Base-by-base conservation (phyloP, 2,329 filamentous ascomycete genomes). In the Exophiala sp. region DNA sequence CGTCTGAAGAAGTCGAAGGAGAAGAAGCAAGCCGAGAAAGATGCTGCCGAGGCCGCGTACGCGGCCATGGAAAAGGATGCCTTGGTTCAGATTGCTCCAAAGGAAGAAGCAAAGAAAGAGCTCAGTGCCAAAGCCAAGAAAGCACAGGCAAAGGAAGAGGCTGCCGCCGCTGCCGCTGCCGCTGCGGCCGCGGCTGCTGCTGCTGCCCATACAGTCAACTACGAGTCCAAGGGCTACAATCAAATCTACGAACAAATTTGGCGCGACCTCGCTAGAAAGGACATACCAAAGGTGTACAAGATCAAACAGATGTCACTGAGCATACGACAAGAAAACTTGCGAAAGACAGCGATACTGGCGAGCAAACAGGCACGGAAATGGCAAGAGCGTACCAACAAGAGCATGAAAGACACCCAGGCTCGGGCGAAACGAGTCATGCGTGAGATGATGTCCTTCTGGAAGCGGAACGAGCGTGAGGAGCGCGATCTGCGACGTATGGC, bases 391-490 rank as follows among this genome's bases (percentile, higher is more conserved):
- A 98, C 93, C 46, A 98, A 98, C 75, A 97, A 98, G 77, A 94
- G 90, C 65, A 93, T 87, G 67, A 98, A 98, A 69, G 93, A 98
- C 68, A 86, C 95, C 2, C 93, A 97, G 66, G 93, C 93, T 35
- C 83, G 93, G 41, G 93, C 93, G 51, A 98, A 98, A 76, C 86
- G 93, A 60, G 91, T 91, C 52, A 98, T 98, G 93, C 83, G 93
- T 66, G 93, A 98, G 71, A 98, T 98, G 93, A 93, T 96, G 80
- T 83, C 87, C 50, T 98, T 97, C 78, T 98, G 93, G 93, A 97
- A 97, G 72, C 85, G 91, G 50, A 98, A 98, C 67, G 93, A 98
- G 69, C 86, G 91, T 46, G 93, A 98, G 66, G 93, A 98, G 67
- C 87, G 93, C 53, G 93, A 98, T 67, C 76, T 94, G 58, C 84